These are phyloP conservation scores for Leccinum rimulosum DNA, from an alignment of 768 basidiomycete species.

Conservation along the genomic window DNA sequence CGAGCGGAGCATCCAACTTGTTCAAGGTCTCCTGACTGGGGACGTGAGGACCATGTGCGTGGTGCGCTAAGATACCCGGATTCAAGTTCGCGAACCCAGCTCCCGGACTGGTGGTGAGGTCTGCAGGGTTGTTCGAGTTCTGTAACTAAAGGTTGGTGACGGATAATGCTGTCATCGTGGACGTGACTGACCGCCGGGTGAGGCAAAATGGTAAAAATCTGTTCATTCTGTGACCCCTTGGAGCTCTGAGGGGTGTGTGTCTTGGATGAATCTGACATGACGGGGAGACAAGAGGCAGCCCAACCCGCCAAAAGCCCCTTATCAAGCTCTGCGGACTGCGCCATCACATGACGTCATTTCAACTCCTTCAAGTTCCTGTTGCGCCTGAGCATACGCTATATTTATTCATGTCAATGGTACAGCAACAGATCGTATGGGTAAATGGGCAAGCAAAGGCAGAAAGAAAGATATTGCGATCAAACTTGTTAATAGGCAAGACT, in stretches of 20 bases:
- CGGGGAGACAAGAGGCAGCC: background rate
- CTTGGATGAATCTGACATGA: conserved; percentile 19
- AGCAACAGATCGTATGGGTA: conserved; percentile 1
- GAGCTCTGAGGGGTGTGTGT: background rate
- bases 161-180: background rate
- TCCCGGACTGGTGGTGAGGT: conserved; percentile 37
- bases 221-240: conserved; percentile 29
- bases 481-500: conserved; percentile 1
- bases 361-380: background rate
- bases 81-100: conserved; percentile 37
- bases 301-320: background rate
- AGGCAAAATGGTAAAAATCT: conserved; percentile 51
- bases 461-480: background rate
- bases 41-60: conserved; percentile 50
- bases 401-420: background rate
- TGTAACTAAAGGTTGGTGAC: conserved; percentile 17
- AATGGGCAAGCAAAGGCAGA: conserved; percentile 10
- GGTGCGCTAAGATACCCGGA: conserved; percentile 43
- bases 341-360: conserved; percentile 18
- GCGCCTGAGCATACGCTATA: background rate
- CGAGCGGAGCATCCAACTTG: conserved; percentile 47
- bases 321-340: conserved; percentile 1
- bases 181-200: conserved; percentile 54
- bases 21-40: conserved; percentile 44
- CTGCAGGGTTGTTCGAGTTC: conserved; percentile 61